Conservation (phyloP, 2,329 filamentous ascomycete species). For the Trematosphaeria pertusa region DNA sequence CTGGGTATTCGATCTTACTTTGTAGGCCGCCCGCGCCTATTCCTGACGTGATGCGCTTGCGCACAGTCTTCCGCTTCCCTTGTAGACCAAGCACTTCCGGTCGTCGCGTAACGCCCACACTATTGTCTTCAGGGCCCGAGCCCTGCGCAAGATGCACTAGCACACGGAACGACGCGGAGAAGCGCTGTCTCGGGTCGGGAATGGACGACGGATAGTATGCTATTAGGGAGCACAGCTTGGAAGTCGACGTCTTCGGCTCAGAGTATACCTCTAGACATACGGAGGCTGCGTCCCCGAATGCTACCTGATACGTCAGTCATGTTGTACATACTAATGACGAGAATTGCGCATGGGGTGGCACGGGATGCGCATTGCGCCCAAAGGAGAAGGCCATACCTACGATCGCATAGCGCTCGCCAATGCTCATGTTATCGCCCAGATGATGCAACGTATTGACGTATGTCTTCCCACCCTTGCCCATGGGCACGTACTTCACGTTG, state of each 20-base stretch:
- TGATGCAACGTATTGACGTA: constrained; percentile 57
- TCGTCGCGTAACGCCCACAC: constrained; percentile 57
- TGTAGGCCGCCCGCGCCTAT: constrained; percentile 57
- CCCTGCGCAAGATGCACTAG: constrained; percentile 64
- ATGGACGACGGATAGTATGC: constrained; percentile 69
- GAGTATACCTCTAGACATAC: constrained; percentile 65
- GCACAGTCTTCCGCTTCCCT: constrained; percentile 57
- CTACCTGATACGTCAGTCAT: constrained; percentile 45
- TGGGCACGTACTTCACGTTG: constrained; percentile 62
- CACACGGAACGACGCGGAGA: constrained; percentile 54
- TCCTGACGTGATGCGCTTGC: constrained; percentile 58
- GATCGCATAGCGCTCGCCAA: constrained; percentile 68
- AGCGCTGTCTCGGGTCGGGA: constrained; percentile 57
- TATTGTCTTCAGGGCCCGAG: constrained; percentile 42
- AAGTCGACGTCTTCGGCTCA: constrained; percentile 58
- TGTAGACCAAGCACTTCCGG: constrained; percentile 62
- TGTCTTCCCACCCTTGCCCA: constrained; percentile 56
- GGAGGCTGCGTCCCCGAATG: constrained; percentile 68
- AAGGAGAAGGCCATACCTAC: constrained; percentile 57
- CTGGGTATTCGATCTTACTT: constrained; percentile 51
- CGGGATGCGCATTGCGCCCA: not conserved
- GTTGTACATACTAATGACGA: not conserved
- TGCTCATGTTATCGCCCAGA: constrained; percentile 60
- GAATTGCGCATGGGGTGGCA: constrained; percentile 6
- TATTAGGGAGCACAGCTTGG: constrained; percentile 64